Evolutionary conservation across 176 grass and related monocot species (phyloP).

Genomic region (Chrysopogon serrulatus): DNA sequence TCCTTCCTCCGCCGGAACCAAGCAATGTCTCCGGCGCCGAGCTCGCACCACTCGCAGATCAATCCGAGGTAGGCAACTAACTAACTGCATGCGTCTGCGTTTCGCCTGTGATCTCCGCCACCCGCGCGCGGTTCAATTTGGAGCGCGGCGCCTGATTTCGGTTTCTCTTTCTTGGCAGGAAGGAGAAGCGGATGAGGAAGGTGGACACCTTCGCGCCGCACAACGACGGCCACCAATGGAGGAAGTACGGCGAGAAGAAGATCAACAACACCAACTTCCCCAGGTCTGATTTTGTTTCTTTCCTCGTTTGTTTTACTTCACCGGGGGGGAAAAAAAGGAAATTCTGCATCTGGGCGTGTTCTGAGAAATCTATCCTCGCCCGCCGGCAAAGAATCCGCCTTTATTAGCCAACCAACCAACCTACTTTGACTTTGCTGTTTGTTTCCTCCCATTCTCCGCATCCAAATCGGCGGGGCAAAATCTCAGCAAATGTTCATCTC

Average conservation of each 20-base stretch:
- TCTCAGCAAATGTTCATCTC: neutral
- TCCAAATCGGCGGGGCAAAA: neutral
- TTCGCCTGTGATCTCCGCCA: neutral
- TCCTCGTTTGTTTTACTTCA: neutral
- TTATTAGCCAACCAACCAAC: neutral
- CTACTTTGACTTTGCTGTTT: neutral
- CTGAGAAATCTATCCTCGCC: neutral
- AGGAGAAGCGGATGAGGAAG: conserved; percentile 50
- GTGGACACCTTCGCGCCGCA: conserved; percentile 62
- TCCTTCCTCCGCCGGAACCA: neutral
- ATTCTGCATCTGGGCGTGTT: neutral
- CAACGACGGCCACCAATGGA: conserved; percentile 86
- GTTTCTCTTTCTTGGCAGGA: conserved; percentile 25
- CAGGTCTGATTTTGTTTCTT: conserved; percentile 9
- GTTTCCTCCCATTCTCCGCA: neutral
- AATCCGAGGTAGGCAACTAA: conserved; percentile 43
- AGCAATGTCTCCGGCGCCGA: conserved; percentile 50
- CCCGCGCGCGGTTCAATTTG: neutral
- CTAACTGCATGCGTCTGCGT: neutral
- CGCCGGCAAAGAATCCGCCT: neutral
- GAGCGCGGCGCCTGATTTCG: neutral
- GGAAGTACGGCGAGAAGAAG: conserved; percentile 96
- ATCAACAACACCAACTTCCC: conserved; percentile 64
- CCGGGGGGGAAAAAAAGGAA: neutral
- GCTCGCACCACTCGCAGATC: conserved; percentile 29